These are phyloP conservation scores for Echites panduratus DNA, from an alignment of 257 asterid species.

Conservation along the genomic window DNA sequence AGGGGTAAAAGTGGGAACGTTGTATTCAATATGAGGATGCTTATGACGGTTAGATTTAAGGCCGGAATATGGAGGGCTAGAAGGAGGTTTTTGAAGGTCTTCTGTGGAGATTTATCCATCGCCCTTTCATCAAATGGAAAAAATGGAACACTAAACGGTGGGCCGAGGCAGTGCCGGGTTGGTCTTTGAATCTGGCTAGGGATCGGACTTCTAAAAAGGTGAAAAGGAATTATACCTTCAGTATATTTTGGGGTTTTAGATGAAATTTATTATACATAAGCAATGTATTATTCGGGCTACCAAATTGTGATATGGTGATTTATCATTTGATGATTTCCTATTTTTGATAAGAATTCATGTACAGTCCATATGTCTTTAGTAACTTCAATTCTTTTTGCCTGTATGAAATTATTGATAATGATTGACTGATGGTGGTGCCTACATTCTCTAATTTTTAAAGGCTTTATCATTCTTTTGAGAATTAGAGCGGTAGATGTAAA, in stretches of 20 bases:
- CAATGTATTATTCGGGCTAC: background rate
- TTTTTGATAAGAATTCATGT: background rate
- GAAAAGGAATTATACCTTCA: background rate
- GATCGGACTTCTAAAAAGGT: background rate
- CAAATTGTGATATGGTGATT: background rate
- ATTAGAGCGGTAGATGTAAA: background rate
- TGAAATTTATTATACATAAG: background rate
- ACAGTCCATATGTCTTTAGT: background rate
- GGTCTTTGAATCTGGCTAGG: constrained; percentile 46
- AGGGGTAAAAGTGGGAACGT: constrained; percentile 37
- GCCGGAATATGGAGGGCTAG: constrained; percentile 74
- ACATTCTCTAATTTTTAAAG: background rate
- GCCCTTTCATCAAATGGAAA: constrained; percentile 29
- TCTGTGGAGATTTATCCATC: constrained; percentile 58
- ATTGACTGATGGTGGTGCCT: background rate
- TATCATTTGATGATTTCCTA: constrained; percentile 5
- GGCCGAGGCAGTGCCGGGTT: constrained; percentile 61
- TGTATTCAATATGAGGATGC: constrained; percentile 57
- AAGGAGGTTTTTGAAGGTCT: constrained; percentile 62
- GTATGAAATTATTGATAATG: background rate
- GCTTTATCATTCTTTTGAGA: background rate
- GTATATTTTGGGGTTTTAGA: background rate
- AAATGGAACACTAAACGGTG: constrained; percentile 52
- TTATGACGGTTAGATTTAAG: constrained; percentile 53
- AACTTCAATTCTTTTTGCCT: background rate